phyloP scores from a whole-genome alignment of 768 basidiomycete species.

The Suillus sp. region DNA sequence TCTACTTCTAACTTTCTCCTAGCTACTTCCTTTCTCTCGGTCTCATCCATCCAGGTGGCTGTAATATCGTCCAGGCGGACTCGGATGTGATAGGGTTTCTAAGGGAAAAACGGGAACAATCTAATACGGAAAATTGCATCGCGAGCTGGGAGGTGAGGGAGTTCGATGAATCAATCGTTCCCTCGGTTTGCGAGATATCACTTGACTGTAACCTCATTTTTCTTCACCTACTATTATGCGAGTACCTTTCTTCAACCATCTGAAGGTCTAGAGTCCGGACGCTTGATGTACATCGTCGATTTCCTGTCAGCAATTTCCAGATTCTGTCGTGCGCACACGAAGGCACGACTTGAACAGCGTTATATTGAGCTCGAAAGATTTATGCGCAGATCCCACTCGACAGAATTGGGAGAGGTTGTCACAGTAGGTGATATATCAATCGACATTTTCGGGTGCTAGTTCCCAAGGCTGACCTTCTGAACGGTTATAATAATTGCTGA shows the following conservation, averaged over 20 bases:
- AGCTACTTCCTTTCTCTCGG: constrained; percentile 32
- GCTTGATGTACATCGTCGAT: neutral
- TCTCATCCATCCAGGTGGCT: constrained; percentile 60
- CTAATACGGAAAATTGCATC: neutral
- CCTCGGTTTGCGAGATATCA: neutral
- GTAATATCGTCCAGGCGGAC: constrained; percentile 58
- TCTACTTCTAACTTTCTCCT: neutral
- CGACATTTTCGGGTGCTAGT: neutral
- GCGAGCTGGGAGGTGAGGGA: neutral
- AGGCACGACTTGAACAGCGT: neutral
- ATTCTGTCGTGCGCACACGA: neutral
- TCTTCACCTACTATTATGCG: neutral
- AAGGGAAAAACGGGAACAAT: neutral
- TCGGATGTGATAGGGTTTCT: constrained; percentile 23
- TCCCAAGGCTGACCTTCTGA: neutral
- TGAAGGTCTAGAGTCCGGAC: neutral
- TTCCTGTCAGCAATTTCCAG: neutral
- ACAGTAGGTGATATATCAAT: neutral
- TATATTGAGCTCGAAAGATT: neutral
- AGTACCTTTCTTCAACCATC: neutral
- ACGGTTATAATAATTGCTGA: neutral
- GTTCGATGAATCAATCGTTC: neutral
- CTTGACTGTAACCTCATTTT: neutral
- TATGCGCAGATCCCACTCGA: neutral
- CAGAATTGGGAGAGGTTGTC: neutral